Base-by-base conservation (phyloP, 768 basidiomycete genomes). In the Pholiota molesta region DNA sequence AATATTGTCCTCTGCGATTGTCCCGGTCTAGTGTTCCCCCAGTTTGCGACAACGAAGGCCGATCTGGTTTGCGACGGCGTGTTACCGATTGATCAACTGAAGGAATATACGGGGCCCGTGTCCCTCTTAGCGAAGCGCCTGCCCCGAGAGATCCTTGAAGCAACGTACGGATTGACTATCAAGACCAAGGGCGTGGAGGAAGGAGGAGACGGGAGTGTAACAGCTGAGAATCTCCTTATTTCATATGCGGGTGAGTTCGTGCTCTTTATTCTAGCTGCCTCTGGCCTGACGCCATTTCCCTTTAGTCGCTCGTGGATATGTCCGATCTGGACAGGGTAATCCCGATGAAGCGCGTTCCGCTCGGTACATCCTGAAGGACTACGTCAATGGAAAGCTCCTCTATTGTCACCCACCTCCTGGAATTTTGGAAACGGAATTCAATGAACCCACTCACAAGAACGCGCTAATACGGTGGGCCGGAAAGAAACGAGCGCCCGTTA, bases 11-110 rank as follows among this genome's bases (percentile, higher is more conserved):
- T 99, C 19, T 99, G 96, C 67, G 97, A 99, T 77, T 99, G 97
- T 77, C 97, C 97, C 17, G 97, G 97, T 71, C 79, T 99, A 37
- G 97, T 99, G 39, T 98, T 99, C 71, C 97, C 97, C 6, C 97
- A 99, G 70, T 99, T 99, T 75, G 93, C 97, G 2, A 95, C 93
- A 28, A 98, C 95, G 2, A 95, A 94, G 73, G 97, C 97, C 10
- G 95, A 96, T 59, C 81, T 99, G 56, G 91, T 99, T 42, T 97
- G 96, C 66, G 95, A 99, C 71, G 97, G 97, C 58, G 95, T 99
- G 1, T 76, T 99, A 58, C 97, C 97, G 0, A 98, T 99, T 66
- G 97, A 99, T 72, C 97, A 99, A 75, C 86, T 99, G 83, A 83
- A 92, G 66, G 97, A 99, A 73, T 84, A 95, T 71, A 94, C 89